phyloP scores from a whole-genome alignment of 139 green algal genomes.

The Marvania coccoides region DNA sequence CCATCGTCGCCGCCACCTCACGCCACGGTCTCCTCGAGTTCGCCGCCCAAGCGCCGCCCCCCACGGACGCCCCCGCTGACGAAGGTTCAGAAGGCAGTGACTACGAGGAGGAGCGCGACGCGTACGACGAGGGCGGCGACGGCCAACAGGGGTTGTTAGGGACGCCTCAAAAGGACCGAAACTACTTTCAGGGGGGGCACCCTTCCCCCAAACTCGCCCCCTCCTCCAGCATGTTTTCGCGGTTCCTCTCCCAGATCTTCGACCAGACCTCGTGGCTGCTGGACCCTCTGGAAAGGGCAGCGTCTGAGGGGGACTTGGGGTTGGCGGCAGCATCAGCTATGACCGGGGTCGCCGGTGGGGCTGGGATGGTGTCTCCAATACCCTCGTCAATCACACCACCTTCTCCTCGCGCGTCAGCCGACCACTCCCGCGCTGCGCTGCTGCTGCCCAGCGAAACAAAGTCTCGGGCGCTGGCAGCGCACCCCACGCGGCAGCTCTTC shows the following conservation, averaged over 20 bases:
- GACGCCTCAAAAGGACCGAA: no score
- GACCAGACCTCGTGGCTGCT: slow-evolving; percentile 17
- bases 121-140: no score
- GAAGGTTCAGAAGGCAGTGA: not conserved
- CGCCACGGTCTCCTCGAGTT: slow-evolving; percentile 32
- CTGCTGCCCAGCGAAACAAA: no score
- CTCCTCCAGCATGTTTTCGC: slow-evolving; percentile 10
- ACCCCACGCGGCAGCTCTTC: slow-evolving; percentile 20
- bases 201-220: no score
- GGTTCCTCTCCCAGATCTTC: slow-evolving; percentile 23
- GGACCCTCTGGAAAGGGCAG: not conserved
- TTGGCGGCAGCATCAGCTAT: not conserved
- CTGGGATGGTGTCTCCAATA: no score
- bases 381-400: slow-evolving; percentile 16
- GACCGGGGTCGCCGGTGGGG: no score
- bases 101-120: not conserved
- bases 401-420: slow-evolving; percentile 7
- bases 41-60: slow-evolving; percentile 6
- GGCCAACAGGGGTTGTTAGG: no score
- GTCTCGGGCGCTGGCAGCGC: slow-evolving; percentile 7
- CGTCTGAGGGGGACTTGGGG: slow-evolving; percentile 6
- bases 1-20: slow-evolving; percentile 21
- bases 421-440: no score
- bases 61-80: not conserved
- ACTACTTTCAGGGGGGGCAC: no score